Base-by-base conservation (phyloP, 2,329 filamentous ascomycete species). In the Cladophialophora yegresii region DNA sequence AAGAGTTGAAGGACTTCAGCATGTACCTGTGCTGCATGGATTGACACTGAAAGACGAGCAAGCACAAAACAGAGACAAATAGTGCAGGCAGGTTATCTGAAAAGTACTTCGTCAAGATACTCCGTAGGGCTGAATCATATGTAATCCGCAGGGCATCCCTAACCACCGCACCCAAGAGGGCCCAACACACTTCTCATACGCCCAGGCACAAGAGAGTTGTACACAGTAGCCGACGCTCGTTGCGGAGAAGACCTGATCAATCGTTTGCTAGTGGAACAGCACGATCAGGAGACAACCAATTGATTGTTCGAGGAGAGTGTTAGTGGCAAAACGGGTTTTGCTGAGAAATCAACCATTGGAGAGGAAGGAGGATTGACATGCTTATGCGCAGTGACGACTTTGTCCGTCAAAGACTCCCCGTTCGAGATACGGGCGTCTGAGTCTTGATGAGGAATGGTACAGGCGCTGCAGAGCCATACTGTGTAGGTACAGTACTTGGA, bases 11-110 rank as follows among this genome's bases (percentile, higher is more conserved):
- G n/a, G 45, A 54, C 47, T 56, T 61, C 36, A 30, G 40, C 13
- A 58, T 64, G 62, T 67, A 43, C 36, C 36, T n/a, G 5, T 13
- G n/a, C 62, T 64, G 49, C 55, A 58, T 54, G 30, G 51, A 33
- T 55, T 30, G 49, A 58, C 58, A 58, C 55, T 47, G 58, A 58
- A 61, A 43, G 50, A n/a, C n/a, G n/a, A n/a, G 58, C 58, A 43
- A 58, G 30, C 26, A 58, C 58, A 63, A 28, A 56, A 60, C 55
- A 66, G 23, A 58, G 56, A 61, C 47, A 63, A 49, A 53, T 64
- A 60, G 49, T 62, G 62, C 61, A 58, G 55, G 65, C 58, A 60
- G 62, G 54, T 54, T 64, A 58, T 62, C 65, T 62, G 58, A 50
- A 50, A 23, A 62, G 54, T 64, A 62, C 26, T 28, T 28, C 26